Conservation (phyloP, 257 asterid genomes). For the Solanum commersonii region DNA sequence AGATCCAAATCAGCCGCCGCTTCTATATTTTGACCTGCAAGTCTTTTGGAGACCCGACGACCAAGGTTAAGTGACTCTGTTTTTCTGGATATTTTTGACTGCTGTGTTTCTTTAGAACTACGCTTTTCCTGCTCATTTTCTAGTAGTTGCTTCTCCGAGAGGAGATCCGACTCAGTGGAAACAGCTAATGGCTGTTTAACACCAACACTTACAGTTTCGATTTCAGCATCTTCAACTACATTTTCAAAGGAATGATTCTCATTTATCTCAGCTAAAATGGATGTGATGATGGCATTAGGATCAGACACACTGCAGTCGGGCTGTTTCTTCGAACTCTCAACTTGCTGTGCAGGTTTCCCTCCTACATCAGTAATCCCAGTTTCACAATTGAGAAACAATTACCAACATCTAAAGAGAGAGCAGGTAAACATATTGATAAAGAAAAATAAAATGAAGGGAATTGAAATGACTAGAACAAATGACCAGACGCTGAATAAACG, state of each 20-base stretch:
- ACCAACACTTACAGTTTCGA: background rate
- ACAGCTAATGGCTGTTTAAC: background rate
- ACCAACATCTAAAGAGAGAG: background rate
- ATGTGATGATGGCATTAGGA: background rate
- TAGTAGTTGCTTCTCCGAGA: constrained; percentile 11
- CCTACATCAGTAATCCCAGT: constrained; percentile 20
- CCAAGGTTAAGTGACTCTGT: background rate
- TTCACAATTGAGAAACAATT: background rate
- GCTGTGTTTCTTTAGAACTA: background rate
- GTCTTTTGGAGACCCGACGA: constrained; percentile 23
- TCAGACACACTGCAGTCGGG: constrained; percentile 3
- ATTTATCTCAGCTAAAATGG: background rate
- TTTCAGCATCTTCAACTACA: constrained; percentile 5
- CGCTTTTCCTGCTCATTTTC: constrained; percentile 7
- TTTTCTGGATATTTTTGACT: constrained; percentile 4
- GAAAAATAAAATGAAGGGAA: background rate
- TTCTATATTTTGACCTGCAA: constrained; percentile 22
- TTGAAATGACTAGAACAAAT: background rate
- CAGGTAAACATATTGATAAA: background rate
- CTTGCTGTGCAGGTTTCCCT: constrained; percentile 10
- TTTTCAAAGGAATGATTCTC: background rate
- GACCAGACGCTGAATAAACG: background rate
- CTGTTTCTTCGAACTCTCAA: constrained; percentile 6
- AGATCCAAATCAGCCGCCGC: constrained; percentile 3
- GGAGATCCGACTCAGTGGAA: background rate